Conservation (phyloP, 2,329 filamentous ascomycete species). For the Chaetomium sp. region DNA sequence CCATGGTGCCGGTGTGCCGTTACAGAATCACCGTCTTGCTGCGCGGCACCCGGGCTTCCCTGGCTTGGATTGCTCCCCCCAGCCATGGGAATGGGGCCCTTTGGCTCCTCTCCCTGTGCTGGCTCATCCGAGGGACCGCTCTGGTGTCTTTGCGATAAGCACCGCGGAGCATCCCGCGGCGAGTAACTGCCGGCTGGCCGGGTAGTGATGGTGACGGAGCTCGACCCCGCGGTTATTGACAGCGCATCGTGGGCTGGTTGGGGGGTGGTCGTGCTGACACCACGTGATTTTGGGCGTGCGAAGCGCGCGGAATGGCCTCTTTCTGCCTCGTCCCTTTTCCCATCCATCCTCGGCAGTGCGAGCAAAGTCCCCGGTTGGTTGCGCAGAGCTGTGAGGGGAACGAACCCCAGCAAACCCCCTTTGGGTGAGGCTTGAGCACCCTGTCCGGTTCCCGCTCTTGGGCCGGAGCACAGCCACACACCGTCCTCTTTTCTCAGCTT, state of each 20-base stretch:
- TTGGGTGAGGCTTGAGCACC: slow-evolving; percentile 7
- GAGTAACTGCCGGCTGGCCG: slow-evolving; percentile 9
- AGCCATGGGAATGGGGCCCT: slow-evolving; percentile 16
- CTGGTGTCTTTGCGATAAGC: slow-evolving; percentile 6
- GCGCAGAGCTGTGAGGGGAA: slow-evolving; percentile 8
- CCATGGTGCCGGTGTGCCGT: background rate
- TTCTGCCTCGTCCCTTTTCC: slow-evolving; percentile 10
- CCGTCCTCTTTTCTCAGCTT: background rate
- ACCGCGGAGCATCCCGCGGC: slow-evolving; percentile 6
- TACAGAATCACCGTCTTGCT: background rate
- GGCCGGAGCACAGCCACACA: background rate
- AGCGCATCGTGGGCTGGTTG: slow-evolving; percentile 12
- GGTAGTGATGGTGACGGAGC: slow-evolving; percentile 4
- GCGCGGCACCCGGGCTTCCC: background rate
- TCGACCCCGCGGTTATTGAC: slow-evolving; percentile 4
- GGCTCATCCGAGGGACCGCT: slow-evolving; percentile 16
- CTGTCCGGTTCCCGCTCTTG: background rate
- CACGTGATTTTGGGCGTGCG: slow-evolving; percentile 25
- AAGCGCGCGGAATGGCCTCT: slow-evolving; percentile 20
- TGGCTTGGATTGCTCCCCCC: slow-evolving; percentile 6
- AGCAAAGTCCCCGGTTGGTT: slow-evolving; percentile 12
- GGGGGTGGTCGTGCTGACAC: slow-evolving; percentile 23
- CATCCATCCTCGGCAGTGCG: slow-evolving; percentile 19
- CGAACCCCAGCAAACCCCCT: slow-evolving; percentile 10
- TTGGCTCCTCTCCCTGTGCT: background rate